Base-by-base conservation (phyloP, 2,329 filamentous ascomycete genomes). In the Cercospora beticola region DNA sequence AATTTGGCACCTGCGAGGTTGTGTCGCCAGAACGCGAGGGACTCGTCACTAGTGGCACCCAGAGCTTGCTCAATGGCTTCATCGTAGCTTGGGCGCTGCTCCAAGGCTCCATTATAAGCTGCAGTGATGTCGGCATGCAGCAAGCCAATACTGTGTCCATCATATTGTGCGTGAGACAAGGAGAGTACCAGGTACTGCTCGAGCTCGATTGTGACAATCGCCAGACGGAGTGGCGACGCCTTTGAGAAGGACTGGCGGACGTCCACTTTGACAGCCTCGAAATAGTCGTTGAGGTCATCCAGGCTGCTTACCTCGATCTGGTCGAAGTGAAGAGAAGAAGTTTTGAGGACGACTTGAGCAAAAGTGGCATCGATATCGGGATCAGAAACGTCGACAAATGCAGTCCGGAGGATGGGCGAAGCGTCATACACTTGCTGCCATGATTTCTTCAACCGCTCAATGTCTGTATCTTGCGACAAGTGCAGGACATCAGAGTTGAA, bases 141-240 rank as follows among this genome's bases (percentile, higher is more conserved):
- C 16, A 96, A 81, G 3, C 84, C 83, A 12, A 97, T 85, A 2
- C 93, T 97, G 87, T 90, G 93, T 0, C 94, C 94, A 76, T 97
- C 94, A 72, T 97, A 97, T 21, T 97, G 83, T 1, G 93, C 92
- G 79, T 97, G 94, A 0, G 93, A 86, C 46, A 97, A 88, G 0
- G 92, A 94, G 0, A 97, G 77, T 4, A 87, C 67, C n/a, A 88
- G 74, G 66, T 84, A 85, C 3, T 64, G 76, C 16, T 79, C 76
- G 5, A 70, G 62, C 0, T 74, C 65, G 21, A 79, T 75, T 16
- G 77, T 70, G 21, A 83, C 72, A 4, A 83, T 62, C 3, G 78
- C 79, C 14, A 87, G 65, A 16, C 78, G 79, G 30, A 74, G 78
- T 62, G 26, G 79, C 73, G 46, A 74, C 21, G 33, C 28, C 5